Percentiles rank a stretch among this genome's conserved stretches.
Conservation (phyloP, 306 rosid species). For the Pyrus betulifolia region DNA sequence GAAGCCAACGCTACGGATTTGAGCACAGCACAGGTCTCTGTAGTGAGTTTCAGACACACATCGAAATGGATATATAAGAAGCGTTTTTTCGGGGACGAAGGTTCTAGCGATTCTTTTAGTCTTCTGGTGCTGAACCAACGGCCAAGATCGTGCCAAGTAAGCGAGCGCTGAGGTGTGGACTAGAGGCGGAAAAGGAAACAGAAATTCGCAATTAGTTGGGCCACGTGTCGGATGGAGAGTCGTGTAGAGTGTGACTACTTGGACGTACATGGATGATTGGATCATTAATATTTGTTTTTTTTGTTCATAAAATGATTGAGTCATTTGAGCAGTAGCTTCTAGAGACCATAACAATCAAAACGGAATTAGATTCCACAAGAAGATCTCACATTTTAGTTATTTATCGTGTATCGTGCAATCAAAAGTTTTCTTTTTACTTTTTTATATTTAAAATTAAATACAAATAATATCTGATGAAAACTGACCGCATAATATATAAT, state of each 20-base stretch:
- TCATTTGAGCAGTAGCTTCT: not conserved
- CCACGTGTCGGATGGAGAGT: not conserved
- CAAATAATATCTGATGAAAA: no score
- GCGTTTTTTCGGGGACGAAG: not conserved
- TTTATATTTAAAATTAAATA: no score
- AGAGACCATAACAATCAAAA: not conserved
- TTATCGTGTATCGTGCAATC: no score
- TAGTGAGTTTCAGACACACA: no score
- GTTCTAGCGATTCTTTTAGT: slow-evolving; percentile 1
- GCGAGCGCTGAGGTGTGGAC: not conserved
- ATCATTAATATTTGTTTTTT: no score
- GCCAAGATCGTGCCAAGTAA: not conserved
- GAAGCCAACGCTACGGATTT: not conserved
- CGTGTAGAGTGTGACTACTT: not conserved
- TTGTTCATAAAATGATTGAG: not conserved
- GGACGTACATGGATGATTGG: not conserved
- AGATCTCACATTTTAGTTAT: fast-evolving
- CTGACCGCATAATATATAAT: fast-evolving
- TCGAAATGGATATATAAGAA: not conserved
- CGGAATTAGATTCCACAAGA: no score
- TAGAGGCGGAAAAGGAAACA: not conserved
- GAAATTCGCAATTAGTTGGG: no score
- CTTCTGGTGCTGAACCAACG: not conserved
- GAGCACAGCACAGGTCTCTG: not conserved
- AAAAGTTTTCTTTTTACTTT: no score